phyloP scores from a whole-genome alignment of 208 protist species.

The Crithidia expoeki region DNA sequence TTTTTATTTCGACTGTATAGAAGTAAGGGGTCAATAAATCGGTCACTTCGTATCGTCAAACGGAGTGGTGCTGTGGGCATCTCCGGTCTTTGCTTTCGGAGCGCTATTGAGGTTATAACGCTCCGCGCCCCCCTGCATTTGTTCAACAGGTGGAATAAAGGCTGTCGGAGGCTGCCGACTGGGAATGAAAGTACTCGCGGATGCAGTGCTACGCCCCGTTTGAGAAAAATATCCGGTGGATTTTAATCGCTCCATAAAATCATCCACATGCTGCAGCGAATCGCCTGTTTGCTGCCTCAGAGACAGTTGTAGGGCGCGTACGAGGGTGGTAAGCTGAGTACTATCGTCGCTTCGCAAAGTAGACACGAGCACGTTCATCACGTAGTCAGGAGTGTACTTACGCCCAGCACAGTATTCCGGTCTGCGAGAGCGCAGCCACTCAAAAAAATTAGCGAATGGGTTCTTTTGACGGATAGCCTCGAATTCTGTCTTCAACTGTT shows the following conservation, averaged over 20 bases:
- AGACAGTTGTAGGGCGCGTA: conserved; percentile 47
- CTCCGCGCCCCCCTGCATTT: conserved; percentile 5
- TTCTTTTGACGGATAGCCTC: conserved; percentile 46
- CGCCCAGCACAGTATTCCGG: conserved; percentile 70
- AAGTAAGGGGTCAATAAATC: too few relatives aligned
- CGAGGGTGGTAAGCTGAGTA: conserved; percentile 37
- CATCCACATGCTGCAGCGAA: conserved; percentile 52
- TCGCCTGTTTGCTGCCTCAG: conserved; percentile 29
- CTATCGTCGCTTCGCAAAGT: conserved; percentile 45
- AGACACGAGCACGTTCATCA: conserved; percentile 37
- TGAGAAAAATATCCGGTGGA: conserved; percentile 16
- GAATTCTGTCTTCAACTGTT: conserved; percentile 59
- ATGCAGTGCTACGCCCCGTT: not conserved
- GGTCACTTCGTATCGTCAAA: conserved; percentile 19
- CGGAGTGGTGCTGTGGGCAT: conserved; percentile 31
- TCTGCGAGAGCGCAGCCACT: conserved; percentile 46
- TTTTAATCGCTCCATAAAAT: conserved; percentile 62
- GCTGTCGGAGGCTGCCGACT: conserved; percentile 3
- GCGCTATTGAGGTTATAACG: conserved; percentile 22
- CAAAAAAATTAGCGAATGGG: conserved; percentile 69
- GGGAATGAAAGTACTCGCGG: not conserved
- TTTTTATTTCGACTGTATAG: too few relatives aligned
- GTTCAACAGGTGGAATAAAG: conserved; percentile 5
- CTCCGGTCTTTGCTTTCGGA: conserved; percentile 23
- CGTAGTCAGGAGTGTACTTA: conserved; percentile 43